Percentiles rank a stretch among this genome's conserved stretches.
Evolutionary conservation across 2,329 filamentous ascomycete species (phyloP).

Genomic region (Leptographium wingfieldii): DNA sequence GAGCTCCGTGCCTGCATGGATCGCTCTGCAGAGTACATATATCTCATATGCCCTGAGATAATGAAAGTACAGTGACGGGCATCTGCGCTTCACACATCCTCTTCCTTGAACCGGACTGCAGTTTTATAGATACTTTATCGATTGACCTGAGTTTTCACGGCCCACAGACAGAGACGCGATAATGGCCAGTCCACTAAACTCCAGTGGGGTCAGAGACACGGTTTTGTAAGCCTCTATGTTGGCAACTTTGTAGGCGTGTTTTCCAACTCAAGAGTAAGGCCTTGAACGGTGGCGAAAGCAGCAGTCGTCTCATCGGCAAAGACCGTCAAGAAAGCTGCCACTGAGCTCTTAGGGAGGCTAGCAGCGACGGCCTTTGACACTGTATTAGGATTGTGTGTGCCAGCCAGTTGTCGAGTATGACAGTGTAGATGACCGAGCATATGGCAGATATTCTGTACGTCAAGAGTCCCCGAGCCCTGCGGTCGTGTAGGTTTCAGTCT

Average conservation of each 20-base stretch:
- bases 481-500: constrained; percentile 22
- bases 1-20: no score
- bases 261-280: constrained; percentile 18
- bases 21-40: no score
- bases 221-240: constrained; percentile 23
- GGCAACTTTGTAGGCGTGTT: constrained; percentile 20
- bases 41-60: no score
- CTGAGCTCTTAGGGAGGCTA: constrained; percentile 12
- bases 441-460: constrained; percentile 13
- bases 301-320: not conserved
- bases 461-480: constrained; percentile 22
- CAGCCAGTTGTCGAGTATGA: constrained; percentile 22
- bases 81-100: no score
- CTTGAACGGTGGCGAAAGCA: constrained; percentile 7
- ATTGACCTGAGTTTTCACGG: no score
- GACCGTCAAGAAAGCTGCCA: constrained; percentile 1
- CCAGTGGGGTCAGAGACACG: constrained; percentile 20
- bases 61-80: no score
- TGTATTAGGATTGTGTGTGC: constrained; percentile 17
- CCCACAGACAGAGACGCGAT: no score
- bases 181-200: no score
- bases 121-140: no score
- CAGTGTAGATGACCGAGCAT: constrained; percentile 18
- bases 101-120: no score
- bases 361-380: constrained; percentile 22